Evolutionary conservation across 495 filamentous ascomycete species (phyloP), one percentile per base, ranked within the genome.

Genomic region (Penicillium salamii): DNA sequence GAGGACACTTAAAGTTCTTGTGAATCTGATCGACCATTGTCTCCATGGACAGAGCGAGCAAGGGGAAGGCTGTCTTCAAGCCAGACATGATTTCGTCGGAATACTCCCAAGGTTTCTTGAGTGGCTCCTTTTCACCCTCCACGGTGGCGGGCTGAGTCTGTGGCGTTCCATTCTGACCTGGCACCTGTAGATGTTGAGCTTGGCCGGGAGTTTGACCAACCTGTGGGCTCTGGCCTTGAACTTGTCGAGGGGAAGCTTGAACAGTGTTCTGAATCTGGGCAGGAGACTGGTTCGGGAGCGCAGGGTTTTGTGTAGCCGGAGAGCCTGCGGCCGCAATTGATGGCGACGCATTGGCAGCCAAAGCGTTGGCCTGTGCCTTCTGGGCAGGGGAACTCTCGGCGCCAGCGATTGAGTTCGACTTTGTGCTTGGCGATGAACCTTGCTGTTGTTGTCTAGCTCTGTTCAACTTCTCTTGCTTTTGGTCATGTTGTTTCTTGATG

Each of bases 21-120:
- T 88, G 83, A 54, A 97, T 96, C 69, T 96, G 90, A 61, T 99
- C 95, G 24, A 96, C 90, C 92, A 99, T 97, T 1, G 91, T 95
- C 71, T 99, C 95, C 91, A 99, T 97, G 2, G 93, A 97, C 28
- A 97, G 73, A 3, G 93, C 92, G 51, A 99, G 84, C 32, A 99
- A 76, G 15, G 95, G 95, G 73, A 97, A 97, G 0, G 91, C 91
- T 12, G 91, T 96, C 74, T 97, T 97, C 38, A 99, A 81, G 23
- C 86, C 84, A 28, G 88, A 86, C 80, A 93, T 90, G 47, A 97
- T 91, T 65, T 97, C 92, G 48, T 99, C 95, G 0, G 89, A 89
- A 57, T 91, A 84, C 61, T 99, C 95, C 93, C 93, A 97, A 2
- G 95, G 84, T 65, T 89, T 90, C 70, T 89, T 89, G 49, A 74